A percentile compares a stretch with the other conserved stretches of the same genome.
phyloP scores from a whole-genome alignment of 2,329 filamentous ascomycete species.

The Taxawa tesnikishii region DNA sequence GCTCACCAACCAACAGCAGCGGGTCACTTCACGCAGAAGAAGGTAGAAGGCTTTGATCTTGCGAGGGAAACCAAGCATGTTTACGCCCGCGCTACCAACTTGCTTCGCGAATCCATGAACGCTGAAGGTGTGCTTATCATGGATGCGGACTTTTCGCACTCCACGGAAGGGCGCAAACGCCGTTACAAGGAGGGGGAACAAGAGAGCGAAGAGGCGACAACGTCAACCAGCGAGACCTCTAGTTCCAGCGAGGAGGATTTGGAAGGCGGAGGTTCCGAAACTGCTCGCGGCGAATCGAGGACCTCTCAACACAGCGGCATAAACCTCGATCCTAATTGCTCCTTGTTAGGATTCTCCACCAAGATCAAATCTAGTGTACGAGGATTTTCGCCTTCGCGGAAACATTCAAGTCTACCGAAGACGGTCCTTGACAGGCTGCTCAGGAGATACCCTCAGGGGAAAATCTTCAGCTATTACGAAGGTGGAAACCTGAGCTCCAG shows the following conservation, averaged over 20 bases:
- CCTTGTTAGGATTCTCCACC: slow-evolving; percentile 8
- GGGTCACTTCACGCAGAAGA: slow-evolving; percentile 1
- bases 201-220: background rate
- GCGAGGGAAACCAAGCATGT: slow-evolving; percentile 12
- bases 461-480: slow-evolving; percentile 14
- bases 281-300: background rate
- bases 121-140: slow-evolving; percentile 33
- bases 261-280: background rate
- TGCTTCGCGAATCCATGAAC: slow-evolving; percentile 32
- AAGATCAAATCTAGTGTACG: slow-evolving; percentile 7
- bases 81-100: slow-evolving; percentile 33
- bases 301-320: background rate
- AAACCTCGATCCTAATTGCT: background rate
- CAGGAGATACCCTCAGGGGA: slow-evolving; percentile 13
- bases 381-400: slow-evolving; percentile 7
- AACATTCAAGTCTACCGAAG: slow-evolving; percentile 5
- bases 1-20: slow-evolving; percentile 1
- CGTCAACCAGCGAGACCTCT: background rate
- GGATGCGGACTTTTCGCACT: slow-evolving; percentile 13
- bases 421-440: slow-evolving; percentile 9
- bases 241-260: background rate
- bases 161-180: slow-evolving; percentile 1
- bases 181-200: background rate
- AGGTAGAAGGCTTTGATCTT: slow-evolving; percentile 14
- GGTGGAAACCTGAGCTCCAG: slow-evolving; percentile 11